These are phyloP conservation scores for Globisporangium rhizosaccharum DNA, from an alignment of 352 stramenopile genomes.

Conservation along the genomic window DNA sequence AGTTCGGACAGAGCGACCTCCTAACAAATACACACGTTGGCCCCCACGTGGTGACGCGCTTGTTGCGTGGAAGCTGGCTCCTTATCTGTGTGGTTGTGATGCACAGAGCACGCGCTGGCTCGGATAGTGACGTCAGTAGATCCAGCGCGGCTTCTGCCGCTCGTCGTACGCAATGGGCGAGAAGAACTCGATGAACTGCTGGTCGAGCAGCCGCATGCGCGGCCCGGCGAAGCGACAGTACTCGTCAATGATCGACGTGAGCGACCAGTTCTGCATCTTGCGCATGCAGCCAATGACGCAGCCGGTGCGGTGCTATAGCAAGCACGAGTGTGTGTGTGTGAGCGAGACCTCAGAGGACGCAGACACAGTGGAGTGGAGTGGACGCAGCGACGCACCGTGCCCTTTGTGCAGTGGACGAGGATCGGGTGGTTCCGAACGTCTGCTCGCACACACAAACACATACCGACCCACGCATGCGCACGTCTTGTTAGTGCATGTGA, in stretches of 20 bases:
- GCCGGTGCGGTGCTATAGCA: conserved; percentile 62
- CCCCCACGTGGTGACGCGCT: no score
- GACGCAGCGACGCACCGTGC: conserved; percentile 45
- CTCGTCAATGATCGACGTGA: conserved; percentile 86
- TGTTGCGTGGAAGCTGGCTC: no score
- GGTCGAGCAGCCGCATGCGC: conserved; percentile 79
- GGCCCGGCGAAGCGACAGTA: conserved; percentile 83
- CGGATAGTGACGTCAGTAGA: conserved; percentile 25
- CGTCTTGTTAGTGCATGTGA: neutral
- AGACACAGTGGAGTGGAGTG: neutral
- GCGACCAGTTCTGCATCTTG: conserved; percentile 86
- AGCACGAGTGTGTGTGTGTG: neutral
- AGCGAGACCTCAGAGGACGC: neutral
- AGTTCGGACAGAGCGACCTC: no score
- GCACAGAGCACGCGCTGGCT: no score
- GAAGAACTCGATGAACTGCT: conserved; percentile 91
- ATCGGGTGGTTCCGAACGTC: conserved; percentile 86
- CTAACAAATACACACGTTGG: no score
- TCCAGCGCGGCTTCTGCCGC: conserved; percentile 70
- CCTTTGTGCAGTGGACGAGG: conserved; percentile 86
- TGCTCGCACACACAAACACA: conserved; percentile 1
- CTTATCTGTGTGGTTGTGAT: no score
- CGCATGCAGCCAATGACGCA: conserved; percentile 84
- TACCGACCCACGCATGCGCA: neutral
- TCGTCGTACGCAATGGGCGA: conserved; percentile 78